Conservation (phyloP, 2,329 filamentous ascomycete genomes). For the Colletotrichum sp. region DNA sequence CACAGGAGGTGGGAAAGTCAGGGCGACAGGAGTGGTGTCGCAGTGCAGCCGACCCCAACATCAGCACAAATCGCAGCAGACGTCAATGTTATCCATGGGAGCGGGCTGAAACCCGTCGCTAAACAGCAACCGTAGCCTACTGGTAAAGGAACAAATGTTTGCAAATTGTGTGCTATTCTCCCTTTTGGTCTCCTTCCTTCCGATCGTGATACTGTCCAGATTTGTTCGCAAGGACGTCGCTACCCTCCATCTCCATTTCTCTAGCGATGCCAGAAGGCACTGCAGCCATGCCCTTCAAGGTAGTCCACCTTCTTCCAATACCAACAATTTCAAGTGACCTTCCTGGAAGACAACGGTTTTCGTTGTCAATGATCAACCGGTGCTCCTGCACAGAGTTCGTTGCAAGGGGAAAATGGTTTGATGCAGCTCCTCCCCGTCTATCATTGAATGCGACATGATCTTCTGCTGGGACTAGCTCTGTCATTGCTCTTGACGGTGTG, state of each 20-base stretch:
- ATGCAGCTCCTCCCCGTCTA: background rate
- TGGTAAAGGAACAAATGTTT: background rate
- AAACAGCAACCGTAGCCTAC: background rate
- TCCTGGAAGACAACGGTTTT: background rate
- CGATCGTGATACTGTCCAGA: background rate
- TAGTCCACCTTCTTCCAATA: background rate
- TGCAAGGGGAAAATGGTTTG: background rate
- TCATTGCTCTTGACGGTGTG: background rate
- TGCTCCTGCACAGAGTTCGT: background rate
- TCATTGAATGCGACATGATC: background rate
- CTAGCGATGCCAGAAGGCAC: background rate
- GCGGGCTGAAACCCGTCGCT: background rate
- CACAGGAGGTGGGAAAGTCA: background rate
- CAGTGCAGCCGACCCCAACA: background rate
- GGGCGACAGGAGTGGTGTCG: background rate
- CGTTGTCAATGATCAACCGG: background rate
- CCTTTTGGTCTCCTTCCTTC: background rate
- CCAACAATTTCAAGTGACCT: background rate
- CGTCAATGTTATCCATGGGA: background rate
- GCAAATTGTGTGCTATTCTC: rapidly evolving
- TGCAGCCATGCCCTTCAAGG: background rate
- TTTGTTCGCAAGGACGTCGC: background rate
- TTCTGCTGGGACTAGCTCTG: background rate
- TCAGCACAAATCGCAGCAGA: background rate
- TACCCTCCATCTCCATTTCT: background rate